Conservation (phyloP, 176 grass and related monocot genomes). For the Ampelocalamus luodianensis region DNA sequence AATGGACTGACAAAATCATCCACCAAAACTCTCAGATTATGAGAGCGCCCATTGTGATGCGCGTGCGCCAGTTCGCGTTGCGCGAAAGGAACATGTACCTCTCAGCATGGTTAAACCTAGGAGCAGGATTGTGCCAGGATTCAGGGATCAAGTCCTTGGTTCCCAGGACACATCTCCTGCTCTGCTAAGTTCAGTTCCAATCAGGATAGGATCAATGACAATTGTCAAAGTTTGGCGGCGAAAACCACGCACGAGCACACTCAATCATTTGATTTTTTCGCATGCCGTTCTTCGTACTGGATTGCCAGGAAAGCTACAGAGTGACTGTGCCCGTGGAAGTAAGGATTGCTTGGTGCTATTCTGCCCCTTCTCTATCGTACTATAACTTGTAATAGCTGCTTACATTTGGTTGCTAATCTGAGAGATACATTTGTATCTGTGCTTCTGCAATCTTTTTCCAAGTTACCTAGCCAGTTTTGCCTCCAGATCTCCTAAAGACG, state of each 20-base stretch:
- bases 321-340: not conserved
- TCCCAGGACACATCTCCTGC: slow-evolving; percentile 1
- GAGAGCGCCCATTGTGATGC: not conserved
- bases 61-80: not conserved
- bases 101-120: not conserved
- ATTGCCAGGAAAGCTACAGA: slow-evolving; percentile 24
- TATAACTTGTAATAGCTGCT: not conserved
- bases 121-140: slow-evolving; percentile 21
- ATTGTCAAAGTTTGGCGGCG: slow-evolving; percentile 12
- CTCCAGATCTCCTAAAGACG: not conserved
- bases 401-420: not conserved
- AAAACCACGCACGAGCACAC: slow-evolving; percentile 7
- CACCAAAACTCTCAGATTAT: not conserved
- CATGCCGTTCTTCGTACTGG: not conserved
- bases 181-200: not conserved
- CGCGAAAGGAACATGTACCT: slow-evolving; percentile 13
- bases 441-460: not conserved
- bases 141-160: not conserved
- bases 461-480: not conserved
- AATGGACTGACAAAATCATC: slow-evolving; percentile 35
- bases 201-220: not conserved
- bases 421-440: not conserved
- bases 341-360: not conserved
- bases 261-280: not conserved
- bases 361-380: not conserved